Evolutionary conservation across 805 yeast genomes (phyloP), one percentile per base, ranked within the genome.

Genomic region (Nakazawaea wyomingensis): DNA sequence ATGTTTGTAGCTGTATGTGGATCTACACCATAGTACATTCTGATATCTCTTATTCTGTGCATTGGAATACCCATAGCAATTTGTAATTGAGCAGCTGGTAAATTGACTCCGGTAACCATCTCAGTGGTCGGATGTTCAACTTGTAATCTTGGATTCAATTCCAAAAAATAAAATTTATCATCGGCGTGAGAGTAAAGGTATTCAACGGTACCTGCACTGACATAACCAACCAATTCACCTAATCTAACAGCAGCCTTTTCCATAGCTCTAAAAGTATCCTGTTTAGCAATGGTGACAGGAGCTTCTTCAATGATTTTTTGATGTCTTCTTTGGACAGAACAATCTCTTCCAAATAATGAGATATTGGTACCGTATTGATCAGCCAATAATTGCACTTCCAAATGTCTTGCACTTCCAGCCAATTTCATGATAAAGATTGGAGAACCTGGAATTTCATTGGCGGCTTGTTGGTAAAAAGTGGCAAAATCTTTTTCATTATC

Each of bases 51-150:
- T 55, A 93, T 85, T 69, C 95, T 78, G 66, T 93, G 95, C 75
- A 93, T 81, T 51, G 99, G 98, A 48, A 93, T 79, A 78, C 99
- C 99, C 99, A 93, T 93, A 50, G 99, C 98, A 66, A 93, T 87
- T 70, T 93, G 99, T 53, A 93, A 78, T 71, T 93, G 99, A 30
- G 99, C 96, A 46, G 97, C 96, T 22, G 99, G 99, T 62, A 93
- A 75, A 61, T 93, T 95, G 43, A 93, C 97, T 52, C 99, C 99
- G 19, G 96, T 84, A 45, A 89, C 99, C 99, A 93, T 93, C 71
- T 93, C 99, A 32, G 99, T 93, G 35, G 99, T 93, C 58, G 99
- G 99, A 75, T 93, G 99, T 76, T 93, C 99, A 47, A 93, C 99
- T 74, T 93, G 99, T 64, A 93, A 76, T 75, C 99, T 86, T 57